Evolutionary conservation across 1,284 basidiomycete species (phyloP), one percentile per base, ranked within the genome.

Genomic region (Moesziomyces globuligerus): DNA sequence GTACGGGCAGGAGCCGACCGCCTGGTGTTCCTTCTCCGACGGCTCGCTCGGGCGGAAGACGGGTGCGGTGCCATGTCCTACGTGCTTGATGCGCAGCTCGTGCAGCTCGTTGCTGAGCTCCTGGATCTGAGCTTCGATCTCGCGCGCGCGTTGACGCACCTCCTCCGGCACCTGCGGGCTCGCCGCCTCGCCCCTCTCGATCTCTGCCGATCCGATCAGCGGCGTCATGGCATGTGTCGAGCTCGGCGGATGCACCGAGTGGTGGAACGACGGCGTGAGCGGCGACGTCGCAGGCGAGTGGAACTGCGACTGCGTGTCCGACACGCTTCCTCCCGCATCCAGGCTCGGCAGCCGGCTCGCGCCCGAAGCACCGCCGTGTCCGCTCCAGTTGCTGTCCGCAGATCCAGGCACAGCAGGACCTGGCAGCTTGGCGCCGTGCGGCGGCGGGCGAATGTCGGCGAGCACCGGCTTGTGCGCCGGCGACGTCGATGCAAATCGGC

Each of bases 51-150:
- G 29, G 20, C 21, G 11, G 43, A 61, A 68, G 7, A 3, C 26
- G 11, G 65, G 60, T 0, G 67, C 60, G 4, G 51, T 60, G n/a
- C 67, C 67, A 7, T 55, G 56, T 9, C 67, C 67, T 2, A 70
- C 58, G 24, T 69, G 58, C 41, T 62, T 47, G 25, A 67, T 29
- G 15, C 70, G 59, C 10, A 72, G 70, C 20, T 68, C 59, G 44
- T 45, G 48, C 24, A 75, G 51, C 46, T 75, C 73, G 21, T 51
- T 56, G 45, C 66, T 56, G 24, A 73, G 55, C 23, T 70, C 70
- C 28, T 54, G 48, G 20, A 75, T 73, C 42, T 69, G 60, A 8
- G 44, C 51, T 50, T 75, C 70, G 39, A 75, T 59, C 23, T 72
- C 70, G n/a, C 56, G 62, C 7, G 65, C 70, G 2, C 70, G 59